Conservation (phyloP, 257 asterid species). For the Pogostemon cablin region DNA sequence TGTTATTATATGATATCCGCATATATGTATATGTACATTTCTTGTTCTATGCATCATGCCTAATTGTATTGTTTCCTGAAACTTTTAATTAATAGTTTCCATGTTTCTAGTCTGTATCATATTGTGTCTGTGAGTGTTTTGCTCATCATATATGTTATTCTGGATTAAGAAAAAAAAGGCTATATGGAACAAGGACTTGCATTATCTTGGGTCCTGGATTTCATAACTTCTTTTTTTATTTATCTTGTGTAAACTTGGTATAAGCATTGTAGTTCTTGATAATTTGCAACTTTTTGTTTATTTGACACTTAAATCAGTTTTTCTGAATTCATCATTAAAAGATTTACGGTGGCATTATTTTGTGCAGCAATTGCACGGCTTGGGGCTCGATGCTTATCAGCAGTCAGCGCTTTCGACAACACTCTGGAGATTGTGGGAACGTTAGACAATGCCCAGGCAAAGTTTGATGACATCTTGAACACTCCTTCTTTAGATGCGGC, state of each 20-base stretch:
- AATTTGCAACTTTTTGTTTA: neutral
- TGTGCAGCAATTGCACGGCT: constrained; percentile 82
- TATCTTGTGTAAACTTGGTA: constrained; percentile 17
- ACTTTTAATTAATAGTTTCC: neutral
- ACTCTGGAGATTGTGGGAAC: constrained; percentile 85
- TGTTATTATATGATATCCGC: neutral
- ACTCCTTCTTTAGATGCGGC: constrained; percentile 77
- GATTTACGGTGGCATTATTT: constrained; percentile 23
- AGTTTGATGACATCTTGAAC: constrained; percentile 83
- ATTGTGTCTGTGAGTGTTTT: constrained; percentile 6
- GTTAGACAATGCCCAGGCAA: constrained; percentile 83
- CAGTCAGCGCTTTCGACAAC: constrained; percentile 91
- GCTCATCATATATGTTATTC: neutral
- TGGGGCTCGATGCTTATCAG: constrained; percentile 87
- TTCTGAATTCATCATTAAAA: constrained; percentile 26
- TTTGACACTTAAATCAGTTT: constrained; percentile 1
- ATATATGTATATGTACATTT: neutral
- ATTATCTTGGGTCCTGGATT: neutral
- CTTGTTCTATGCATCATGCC: neutral
- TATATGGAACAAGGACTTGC: neutral
- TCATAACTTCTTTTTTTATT: neutral
- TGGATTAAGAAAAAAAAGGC: neutral
- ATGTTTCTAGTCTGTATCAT: neutral
- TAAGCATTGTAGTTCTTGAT: constrained; percentile 12
- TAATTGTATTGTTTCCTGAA: constrained; percentile 8